These are phyloP conservation scores for Cladobotryum protrusum DNA, from an alignment of 2,329 filamentous ascomycete genomes.

Conservation along the genomic window DNA sequence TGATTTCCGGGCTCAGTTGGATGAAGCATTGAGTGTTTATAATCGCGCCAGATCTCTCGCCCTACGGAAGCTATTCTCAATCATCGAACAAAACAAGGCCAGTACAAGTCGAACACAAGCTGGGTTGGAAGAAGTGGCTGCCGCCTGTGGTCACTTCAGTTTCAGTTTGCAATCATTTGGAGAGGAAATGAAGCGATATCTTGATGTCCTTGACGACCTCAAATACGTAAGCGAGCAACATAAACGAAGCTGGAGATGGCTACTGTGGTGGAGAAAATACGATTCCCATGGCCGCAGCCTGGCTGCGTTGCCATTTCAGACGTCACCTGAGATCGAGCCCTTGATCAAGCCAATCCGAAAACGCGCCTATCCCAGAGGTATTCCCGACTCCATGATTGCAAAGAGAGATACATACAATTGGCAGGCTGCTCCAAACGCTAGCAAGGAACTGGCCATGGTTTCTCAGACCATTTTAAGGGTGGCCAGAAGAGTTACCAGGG, in stretches of 20 bases:
- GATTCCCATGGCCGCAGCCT: constrained; percentile 4
- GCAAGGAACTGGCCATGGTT: constrained; percentile 30
- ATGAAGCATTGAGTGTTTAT: constrained; percentile 69
- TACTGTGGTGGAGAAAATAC: constrained; percentile 61
- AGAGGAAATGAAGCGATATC: constrained; percentile 73
- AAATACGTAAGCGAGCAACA: constrained; percentile 60
- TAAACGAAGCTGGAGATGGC: constrained; percentile 66
- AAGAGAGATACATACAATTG: constrained; percentile 43
- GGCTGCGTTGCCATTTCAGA: constrained; percentile 17
- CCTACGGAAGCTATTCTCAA: constrained; percentile 67
- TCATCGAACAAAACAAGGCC: constrained; percentile 59
- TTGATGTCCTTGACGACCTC: constrained; percentile 74
- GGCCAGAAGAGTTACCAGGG: constrained; percentile 38
- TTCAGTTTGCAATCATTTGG: constrained; percentile 82
- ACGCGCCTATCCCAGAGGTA: constrained; percentile 42
- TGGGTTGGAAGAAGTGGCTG: constrained; percentile 86
- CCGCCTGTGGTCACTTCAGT: constrained; percentile 87
- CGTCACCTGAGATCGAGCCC: constrained; percentile 28
- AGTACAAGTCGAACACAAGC: constrained; percentile 66
- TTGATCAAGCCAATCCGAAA: constrained; percentile 37
- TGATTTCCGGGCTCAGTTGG: constrained; percentile 68
- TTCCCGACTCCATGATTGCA: constrained; percentile 41
- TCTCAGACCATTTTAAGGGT: constrained; percentile 38
- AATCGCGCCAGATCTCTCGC: constrained; percentile 65
- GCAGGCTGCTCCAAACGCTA: constrained; percentile 39